These are phyloP conservation scores for Paraphysoderma sedebokerense DNA, from an alignment of 371 early-diverging fungal genomes.

Conservation along the genomic window DNA sequence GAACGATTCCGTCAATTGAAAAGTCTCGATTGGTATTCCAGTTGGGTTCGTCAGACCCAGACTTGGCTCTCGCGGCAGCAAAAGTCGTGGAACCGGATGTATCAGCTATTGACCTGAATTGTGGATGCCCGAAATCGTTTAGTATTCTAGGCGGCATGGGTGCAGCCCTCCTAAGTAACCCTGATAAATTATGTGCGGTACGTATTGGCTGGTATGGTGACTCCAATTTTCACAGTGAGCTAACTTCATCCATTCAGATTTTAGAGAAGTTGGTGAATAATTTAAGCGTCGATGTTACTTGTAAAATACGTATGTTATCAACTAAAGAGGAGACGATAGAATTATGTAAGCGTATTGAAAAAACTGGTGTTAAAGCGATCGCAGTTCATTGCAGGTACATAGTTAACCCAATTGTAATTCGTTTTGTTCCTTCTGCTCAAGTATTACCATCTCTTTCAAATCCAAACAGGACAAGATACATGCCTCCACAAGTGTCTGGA, in stretches of 20 bases:
- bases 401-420: background rate
- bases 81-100: background rate
- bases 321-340: constrained; percentile 59
- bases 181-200: constrained; percentile 40
- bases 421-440: background rate
- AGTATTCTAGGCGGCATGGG: constrained; percentile 92
- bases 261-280: constrained; percentile 53
- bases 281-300: constrained; percentile 37
- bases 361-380: constrained; percentile 73
- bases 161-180: constrained; percentile 69
- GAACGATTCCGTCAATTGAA: constrained; percentile 1
- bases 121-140: constrained; percentile 93
- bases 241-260: constrained; percentile 23
- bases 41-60: constrained; percentile 66
- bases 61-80: constrained; percentile 75
- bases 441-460: background rate
- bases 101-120: constrained; percentile 42
- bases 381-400: constrained; percentile 75
- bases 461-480: constrained; percentile 34
- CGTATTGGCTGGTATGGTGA: background rate
- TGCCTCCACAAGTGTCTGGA: constrained; percentile 55
- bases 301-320: constrained; percentile 45
- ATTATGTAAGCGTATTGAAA: constrained; percentile 57
- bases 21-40: constrained; percentile 7
- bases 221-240: background rate